Evolutionary conservation across 148 eudicot genomes (phyloP).

Genomic region (Cornus kousa): DNA sequence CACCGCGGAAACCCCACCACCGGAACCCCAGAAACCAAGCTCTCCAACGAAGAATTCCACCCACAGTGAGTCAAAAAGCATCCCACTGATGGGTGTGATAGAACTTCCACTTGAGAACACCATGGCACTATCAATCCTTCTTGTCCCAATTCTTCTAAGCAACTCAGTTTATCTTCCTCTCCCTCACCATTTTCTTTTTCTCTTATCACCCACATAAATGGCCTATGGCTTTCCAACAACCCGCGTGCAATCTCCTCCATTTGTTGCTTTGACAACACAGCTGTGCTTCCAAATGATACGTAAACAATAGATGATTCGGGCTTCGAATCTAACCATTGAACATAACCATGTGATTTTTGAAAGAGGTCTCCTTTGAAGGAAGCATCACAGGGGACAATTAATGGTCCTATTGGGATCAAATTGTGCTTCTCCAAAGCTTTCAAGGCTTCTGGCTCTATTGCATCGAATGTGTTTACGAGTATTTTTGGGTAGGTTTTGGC

Average conservation of each 20-base stretch:
- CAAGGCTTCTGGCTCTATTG: conserved; percentile 26
- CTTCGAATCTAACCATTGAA: conserved; percentile 41
- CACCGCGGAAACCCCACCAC: conserved; percentile 24
- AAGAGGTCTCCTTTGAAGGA: conserved; percentile 31
- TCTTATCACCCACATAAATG: conserved; percentile 50
- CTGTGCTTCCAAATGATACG: conserved; percentile 48
- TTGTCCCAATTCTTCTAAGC: conserved; percentile 8
- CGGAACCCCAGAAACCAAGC: conserved; percentile 22
- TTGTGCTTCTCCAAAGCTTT: conserved; percentile 18
- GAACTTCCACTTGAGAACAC: conserved; percentile 42
- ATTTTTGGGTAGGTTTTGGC: conserved; percentile 29
- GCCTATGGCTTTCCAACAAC: conserved; percentile 21
- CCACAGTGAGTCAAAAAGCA: conserved; percentile 41
- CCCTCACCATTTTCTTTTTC: conserved; percentile 9
- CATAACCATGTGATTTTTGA: conserved; percentile 22
- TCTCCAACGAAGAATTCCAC: conserved; percentile 38
- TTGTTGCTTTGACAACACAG: conserved; percentile 22
- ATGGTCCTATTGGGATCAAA: conserved; percentile 40
- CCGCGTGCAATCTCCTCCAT: conserved; percentile 39
- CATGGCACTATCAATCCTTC: conserved; percentile 40
- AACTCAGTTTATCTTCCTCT: conserved; percentile 17
- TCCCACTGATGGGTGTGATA: conserved; percentile 29
- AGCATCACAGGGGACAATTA: conserved; percentile 30
- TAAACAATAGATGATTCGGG: conserved; percentile 38
- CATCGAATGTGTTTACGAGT: conserved; percentile 42